Percentiles rank a stretch among this genome's conserved stretches.
phyloP scores from a whole-genome alignment of 371 early-diverging fungal genomes.

The Furculomyces boomerangus region DNA sequence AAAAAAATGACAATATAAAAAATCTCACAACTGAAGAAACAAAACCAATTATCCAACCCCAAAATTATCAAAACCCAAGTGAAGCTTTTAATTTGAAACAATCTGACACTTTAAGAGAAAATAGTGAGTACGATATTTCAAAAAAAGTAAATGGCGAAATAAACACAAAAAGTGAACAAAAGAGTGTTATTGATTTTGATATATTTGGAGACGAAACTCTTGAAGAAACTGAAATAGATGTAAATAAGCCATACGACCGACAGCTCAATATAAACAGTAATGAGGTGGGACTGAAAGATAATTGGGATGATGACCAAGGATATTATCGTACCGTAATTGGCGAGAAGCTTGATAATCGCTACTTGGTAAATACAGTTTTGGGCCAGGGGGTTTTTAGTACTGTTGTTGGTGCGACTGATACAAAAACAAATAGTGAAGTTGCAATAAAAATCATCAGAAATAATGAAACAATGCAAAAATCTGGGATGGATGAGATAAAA shows the following conservation, averaged over 20 bases:
- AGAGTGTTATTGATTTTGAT: conserved; percentile 58
- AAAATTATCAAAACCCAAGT: no score
- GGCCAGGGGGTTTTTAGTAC: conserved; percentile 91
- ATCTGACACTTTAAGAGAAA: no score
- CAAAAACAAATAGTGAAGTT: conserved; percentile 40
- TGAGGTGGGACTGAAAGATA: conserved; percentile 39
- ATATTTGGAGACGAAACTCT: conserved; percentile 29
- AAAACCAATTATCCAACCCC: no score
- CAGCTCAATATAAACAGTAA: no score
- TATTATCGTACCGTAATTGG: conserved; percentile 85
- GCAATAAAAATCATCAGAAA: conserved; percentile 91
- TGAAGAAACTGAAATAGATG: not conserved
- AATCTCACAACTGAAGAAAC: not conserved
- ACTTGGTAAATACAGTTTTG: conserved; percentile 60
- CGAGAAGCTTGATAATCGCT: conserved; percentile 62
- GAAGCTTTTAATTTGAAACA: no score
- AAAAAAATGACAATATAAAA: not conserved
- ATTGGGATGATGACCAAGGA: conserved; percentile 92
- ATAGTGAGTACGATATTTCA: not conserved
- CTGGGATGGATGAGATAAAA: conserved; percentile 77
- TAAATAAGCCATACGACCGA: not conserved
- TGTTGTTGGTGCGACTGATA: conserved; percentile 78
- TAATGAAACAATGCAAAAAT: conserved; percentile 86
- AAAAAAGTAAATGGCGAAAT: not conserved
- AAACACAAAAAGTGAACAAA: not conserved